Evolutionary conservation across 257 asterid genomes (phyloP), one percentile per base, ranked within the genome.

Genomic region (Salvia rosmarinus): DNA sequence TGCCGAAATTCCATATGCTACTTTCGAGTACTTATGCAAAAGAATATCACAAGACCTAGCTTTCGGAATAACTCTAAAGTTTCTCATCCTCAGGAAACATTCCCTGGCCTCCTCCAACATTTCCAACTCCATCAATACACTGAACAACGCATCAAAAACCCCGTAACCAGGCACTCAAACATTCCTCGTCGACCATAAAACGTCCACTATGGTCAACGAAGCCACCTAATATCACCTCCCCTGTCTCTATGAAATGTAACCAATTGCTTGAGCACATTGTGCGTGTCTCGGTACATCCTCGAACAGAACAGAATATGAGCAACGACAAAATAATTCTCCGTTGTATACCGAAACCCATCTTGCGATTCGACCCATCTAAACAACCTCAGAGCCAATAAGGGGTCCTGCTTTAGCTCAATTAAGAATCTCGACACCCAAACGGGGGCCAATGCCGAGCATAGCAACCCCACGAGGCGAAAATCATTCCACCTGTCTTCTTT

Each of bases 291-390:
- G 25, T 90, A 93, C 96, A 90, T 86, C 81, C 84, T 72, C 54
- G 92, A 86, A 72, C 85, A 86, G 82, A 93, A 90, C 84, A 93
- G 84, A 77, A 93, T 90, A 70, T 90, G 97, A 61, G 95, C 90
- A 75, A 87, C 57, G 20, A 89, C 74, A 79, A 96, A 93, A 58
- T 85, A 93, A 81, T 70, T 80, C 76, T 90, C 88, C 0, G 83
- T 81, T 25, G 90, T 85, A 72, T 88, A 95, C 57, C 47, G 65
- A 84, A 86, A 85, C n/a, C 83, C 84, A 34, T 67, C 72, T 9
- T 32, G 84, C 1, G 76, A 74, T 73, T 83, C 82, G 0, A 95
- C 91, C 96, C 95, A 87, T 35, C 60, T 79, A 80, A 93, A 93
- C 69, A 88, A 72, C 77, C 87, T 93, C 46, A 90, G 76, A 73